These are phyloP conservation scores for Rhizoclosmatium globosum DNA, from an alignment of 192 early-diverging fungal genomes.

Conservation along the genomic window DNA sequence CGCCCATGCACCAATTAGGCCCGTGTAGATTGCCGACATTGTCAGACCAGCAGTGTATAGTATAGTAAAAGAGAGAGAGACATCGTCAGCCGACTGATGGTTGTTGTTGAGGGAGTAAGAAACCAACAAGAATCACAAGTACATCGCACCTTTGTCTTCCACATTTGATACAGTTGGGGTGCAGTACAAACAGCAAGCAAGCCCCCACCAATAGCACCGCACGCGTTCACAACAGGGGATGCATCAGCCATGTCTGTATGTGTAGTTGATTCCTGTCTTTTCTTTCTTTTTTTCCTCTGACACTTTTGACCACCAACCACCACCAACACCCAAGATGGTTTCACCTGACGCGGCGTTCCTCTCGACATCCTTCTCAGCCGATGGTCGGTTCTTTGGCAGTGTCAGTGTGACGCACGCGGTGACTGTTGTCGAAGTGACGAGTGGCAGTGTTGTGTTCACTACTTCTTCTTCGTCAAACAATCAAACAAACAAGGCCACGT, in stretches of 20 bases:
- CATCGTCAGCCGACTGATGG: constrained; percentile 3
- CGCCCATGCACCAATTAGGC: constrained; percentile 9
- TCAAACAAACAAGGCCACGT: background rate
- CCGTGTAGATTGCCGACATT: background rate
- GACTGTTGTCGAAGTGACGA: background rate
- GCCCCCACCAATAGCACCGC: constrained; percentile 8
- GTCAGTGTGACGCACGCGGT: background rate
- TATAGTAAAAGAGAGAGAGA: background rate
- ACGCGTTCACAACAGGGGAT: background rate
- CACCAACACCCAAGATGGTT: background rate
- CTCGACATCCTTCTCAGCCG: background rate
- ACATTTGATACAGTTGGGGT: constrained; percentile 20
- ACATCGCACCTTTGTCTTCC: background rate
- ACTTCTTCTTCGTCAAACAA: background rate
- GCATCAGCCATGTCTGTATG: background rate
- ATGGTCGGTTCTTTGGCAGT: background rate
- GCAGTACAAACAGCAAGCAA: constrained; percentile 4
- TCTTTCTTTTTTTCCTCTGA: background rate
- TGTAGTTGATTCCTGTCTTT: background rate
- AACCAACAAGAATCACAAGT: background rate
- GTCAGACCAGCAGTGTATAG: constrained; percentile 4
- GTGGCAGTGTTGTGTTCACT: background rate
- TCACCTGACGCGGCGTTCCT: background rate
- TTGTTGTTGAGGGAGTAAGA: background rate
- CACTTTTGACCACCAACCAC: background rate